Percentiles rank a stretch among this genome's conserved stretches.
Conservation (phyloP, 2,329 filamentous ascomycete species). For the Diaporthe sp. region DNA sequence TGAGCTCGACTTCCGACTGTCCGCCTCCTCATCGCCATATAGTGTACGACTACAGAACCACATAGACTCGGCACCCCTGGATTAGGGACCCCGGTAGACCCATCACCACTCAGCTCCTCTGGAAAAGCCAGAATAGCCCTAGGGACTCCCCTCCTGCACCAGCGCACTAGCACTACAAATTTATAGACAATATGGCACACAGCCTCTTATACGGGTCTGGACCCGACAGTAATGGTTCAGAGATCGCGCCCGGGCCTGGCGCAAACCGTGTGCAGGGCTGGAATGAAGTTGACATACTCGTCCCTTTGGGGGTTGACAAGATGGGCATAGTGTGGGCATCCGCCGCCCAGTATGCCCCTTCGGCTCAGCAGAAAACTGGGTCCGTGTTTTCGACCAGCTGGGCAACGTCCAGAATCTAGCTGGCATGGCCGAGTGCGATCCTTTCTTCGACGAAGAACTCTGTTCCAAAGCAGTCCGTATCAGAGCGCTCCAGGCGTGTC, state of each 20-base stretch:
- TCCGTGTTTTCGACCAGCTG: neutral
- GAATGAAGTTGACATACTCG: neutral
- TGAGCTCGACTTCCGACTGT: constrained; percentile 41
- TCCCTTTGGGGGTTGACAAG: neutral
- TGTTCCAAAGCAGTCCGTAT: neutral
- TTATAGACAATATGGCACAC: neutral
- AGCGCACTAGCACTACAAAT: neutral
- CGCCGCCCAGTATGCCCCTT: neutral
- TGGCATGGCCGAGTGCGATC: neutral
- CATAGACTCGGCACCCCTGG: constrained; percentile 5
- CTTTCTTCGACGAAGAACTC: neutral
- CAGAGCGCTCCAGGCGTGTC: neutral
- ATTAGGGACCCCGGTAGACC: neutral
- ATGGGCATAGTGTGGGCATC: neutral
- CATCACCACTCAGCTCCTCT: constrained; percentile 32
- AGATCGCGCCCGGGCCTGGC: neutral
- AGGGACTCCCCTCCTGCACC: neutral
- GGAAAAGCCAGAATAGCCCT: constrained; percentile 23
- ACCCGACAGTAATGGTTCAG: neutral
- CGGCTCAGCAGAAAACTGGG: constrained; percentile 14
- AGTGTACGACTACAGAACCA: constrained; percentile 8
- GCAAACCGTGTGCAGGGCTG: neutral
- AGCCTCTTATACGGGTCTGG: neutral
- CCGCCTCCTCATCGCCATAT: neutral
- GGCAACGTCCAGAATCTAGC: neutral